A percentile compares a stretch with the other conserved stretches of the same genome.
Conservation (phyloP, 495 filamentous ascomycete species). For the Hypoxylon subgilvum region DNA sequence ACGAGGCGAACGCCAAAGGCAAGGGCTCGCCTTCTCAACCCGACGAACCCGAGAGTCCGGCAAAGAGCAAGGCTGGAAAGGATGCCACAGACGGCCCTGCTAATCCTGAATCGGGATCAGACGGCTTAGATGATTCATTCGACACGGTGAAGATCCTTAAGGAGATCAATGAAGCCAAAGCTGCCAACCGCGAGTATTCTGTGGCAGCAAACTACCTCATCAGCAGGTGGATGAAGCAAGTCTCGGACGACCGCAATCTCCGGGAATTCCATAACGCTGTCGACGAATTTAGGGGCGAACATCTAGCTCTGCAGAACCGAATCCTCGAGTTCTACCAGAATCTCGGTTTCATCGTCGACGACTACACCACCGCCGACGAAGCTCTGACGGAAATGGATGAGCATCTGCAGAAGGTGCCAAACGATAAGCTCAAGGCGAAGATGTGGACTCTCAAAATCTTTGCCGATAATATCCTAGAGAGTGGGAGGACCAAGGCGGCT, state of each 20-base stretch:
- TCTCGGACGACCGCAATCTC: constrained; percentile 1
- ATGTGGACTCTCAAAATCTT: neutral
- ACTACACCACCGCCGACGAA: neutral
- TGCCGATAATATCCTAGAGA: too few species aligned
- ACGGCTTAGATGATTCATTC: neutral
- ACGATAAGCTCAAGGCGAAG: neutral
- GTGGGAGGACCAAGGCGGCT: neutral
- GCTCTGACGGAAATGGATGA: neutral
- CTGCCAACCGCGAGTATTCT: neutral
- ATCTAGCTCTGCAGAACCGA: neutral
- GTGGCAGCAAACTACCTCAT: neutral
- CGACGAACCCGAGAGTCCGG: neutral
- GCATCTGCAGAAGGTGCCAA: neutral
- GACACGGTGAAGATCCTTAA: constrained; percentile 1
- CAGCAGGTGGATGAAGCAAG: neutral
- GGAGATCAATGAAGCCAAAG: constrained; percentile 7
- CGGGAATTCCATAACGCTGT: constrained; percentile 8
- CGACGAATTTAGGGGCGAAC: neutral
- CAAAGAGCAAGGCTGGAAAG: neutral
- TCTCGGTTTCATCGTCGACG: neutral
- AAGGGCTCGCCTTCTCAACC: too few species aligned
- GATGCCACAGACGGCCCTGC: too few species aligned
- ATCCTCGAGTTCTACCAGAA: neutral
- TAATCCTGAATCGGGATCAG: too few species aligned
- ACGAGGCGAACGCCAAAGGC: neutral